Evolutionary conservation across 2,329 filamentous ascomycete genomes (phyloP), one percentile per base, ranked within the genome.

Genomic region (Colletotrichum sp.): DNA sequence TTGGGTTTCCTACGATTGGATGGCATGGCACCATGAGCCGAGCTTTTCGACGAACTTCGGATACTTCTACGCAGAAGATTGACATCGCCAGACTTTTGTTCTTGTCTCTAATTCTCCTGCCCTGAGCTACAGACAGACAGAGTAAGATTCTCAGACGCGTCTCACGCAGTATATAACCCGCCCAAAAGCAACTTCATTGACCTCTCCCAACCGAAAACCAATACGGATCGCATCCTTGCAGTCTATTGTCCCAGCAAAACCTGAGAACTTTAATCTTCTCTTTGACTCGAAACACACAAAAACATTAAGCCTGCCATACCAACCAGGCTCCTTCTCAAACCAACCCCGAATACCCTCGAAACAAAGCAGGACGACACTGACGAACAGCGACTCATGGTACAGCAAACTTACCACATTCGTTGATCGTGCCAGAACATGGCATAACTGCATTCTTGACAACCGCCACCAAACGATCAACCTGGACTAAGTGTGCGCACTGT

Each of bases 11-110:
- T n/a, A n/a, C 0, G 5, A n/a, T 10, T 49, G 1, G 44, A 49
- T 0, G 10, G 10, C 44, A 0, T 49, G 18, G 1, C 0, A 4
- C 2, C 5, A 0, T 21, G 6, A n/a, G 3, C 18, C 44, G 0
- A 21, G 10, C 44, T 21, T 49, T 49, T 49, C 44, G 5, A 49
- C 0, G 10, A 4, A 49, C 18, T 49, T 49, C 44, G 12, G 10
- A 0, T 49, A 0, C 0, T 21, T 21, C 44, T 4, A 49, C 16
- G 39, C 16, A 6, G 39, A 44, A 10, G 1, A 30, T 8, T 28
- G 7, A 8, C 7, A 49, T 49, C 44, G 44, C 9, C 6, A 21
- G 18, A 49, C 10, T 13, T 21, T 21, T 12, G 10, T 49, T 4
- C 4, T 1, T 0, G 18, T 21, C 44, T 21, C 44, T 12, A 0